These are phyloP conservation scores for Sporothrix pallida DNA, from an alignment of 2,329 filamentous ascomycete genomes.

Conservation along the genomic window DNA sequence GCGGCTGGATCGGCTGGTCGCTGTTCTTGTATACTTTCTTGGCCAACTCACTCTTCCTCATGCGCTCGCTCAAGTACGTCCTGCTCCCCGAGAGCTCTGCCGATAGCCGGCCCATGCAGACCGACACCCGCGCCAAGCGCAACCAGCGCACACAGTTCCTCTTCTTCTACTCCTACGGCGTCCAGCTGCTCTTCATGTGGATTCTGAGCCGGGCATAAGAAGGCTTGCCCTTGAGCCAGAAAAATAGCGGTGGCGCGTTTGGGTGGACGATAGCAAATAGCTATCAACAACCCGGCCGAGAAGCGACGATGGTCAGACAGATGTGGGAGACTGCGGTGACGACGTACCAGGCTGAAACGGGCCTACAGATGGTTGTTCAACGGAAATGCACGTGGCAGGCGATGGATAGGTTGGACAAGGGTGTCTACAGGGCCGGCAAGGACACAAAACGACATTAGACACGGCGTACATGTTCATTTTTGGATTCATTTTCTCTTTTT, in stretches of 20 bases:
- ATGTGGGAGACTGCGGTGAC: no score
- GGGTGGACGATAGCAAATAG: background rate
- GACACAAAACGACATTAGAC: conserved; percentile 30
- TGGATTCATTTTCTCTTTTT: conserved; percentile 18
- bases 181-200: conserved; percentile 97
- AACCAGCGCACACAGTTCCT: conserved; percentile 90
- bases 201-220: conserved; percentile 57
- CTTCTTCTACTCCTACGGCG: conserved; percentile 91
- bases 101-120: conserved; percentile 68
- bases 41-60: conserved; percentile 93
- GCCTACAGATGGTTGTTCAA: no score
- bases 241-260: background rate
- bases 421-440: conserved; percentile 17
- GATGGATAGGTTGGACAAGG: background rate
- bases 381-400: background rate
- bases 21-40: conserved; percentile 91
- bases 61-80: conserved; percentile 94
- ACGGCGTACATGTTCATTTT: conserved; percentile 23
- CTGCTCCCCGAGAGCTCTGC: conserved; percentile 81
- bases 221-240: background rate
- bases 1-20: conserved; percentile 86
- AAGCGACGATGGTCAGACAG: no score
- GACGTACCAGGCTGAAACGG: no score
- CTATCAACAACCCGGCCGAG: no score
- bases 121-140: conserved; percentile 81